Base-by-base conservation (phyloP, 2,329 filamentous ascomycete genomes). In the Paraconiothyrium brasiliense region DNA sequence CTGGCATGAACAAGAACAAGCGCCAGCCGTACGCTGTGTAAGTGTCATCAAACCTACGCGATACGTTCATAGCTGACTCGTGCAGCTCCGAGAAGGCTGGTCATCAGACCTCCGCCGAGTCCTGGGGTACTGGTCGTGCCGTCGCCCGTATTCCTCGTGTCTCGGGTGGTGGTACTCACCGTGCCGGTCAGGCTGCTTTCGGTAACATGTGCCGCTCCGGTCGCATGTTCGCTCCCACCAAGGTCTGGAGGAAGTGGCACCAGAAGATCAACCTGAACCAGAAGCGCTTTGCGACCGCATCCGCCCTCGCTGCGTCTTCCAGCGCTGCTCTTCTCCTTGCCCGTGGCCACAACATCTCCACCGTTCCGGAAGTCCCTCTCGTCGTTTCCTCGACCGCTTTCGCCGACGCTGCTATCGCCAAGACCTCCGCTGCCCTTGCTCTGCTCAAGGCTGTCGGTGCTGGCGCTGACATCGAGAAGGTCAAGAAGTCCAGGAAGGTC, bases 161-260 rank as follows among this genome's bases (percentile, higher is more conserved):
- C 84, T 98, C 95, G 82, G 95, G 95, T 90, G 94, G 95, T 87
- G 95, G 95, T 93, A 99, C 95, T 83, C 95, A 99, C 91, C 94
- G 95, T 89, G 95, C 95, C 81, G 95, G 95, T 88, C 95, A 99
- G 89, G 95, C 95, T 84, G 95, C 95, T 77, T 99, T 98, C 85
- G 95, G 95, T 93, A 99, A 99, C 92, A 93, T 94, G 93, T 99
- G 95, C 88, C 94, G 95, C 84, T 97, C 94, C 82, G 95, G 96
- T 88, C 95, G 95, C 87, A 99, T 99, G 95, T 99, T 99, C 87
- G 95, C 95, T 76, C 95, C 95, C 75, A 99, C 95, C 86, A 99
- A 99, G 91, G 92, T 97, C 87, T 99, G 95, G 96, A 90, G 95
- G 84, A 97, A 97, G 89, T 99, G 95, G 96, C 95, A 99, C 89